Conservation (phyloP, 2,329 filamentous ascomycete genomes). For the Monascus ruber region DNA sequence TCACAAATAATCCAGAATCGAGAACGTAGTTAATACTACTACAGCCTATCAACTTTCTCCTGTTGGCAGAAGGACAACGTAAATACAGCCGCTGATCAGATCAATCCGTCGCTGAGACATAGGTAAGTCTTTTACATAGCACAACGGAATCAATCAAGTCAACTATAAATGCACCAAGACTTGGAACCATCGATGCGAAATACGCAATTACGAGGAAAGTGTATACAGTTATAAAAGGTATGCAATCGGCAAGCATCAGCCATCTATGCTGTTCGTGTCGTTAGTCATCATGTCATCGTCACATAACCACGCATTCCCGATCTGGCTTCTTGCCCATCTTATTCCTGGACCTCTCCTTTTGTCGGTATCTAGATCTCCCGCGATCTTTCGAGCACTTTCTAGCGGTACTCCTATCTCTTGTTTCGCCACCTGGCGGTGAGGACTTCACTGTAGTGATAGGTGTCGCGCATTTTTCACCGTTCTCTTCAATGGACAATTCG, state of each 20-base stretch:
- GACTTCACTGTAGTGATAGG: not conserved
- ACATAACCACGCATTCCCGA: slow-evolving; percentile 35
- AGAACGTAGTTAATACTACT: too few species aligned
- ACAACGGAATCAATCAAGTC: too few species aligned
- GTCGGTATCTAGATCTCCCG: slow-evolving; percentile 14
- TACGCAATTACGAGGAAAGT: too few species aligned
- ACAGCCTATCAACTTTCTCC: too few species aligned
- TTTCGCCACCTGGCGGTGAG: slow-evolving; percentile 6
- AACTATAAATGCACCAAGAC: too few species aligned
- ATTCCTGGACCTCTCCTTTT: slow-evolving; percentile 23
- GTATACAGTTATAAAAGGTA: too few species aligned
- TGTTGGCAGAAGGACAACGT: too few species aligned
- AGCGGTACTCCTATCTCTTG: slow-evolving; percentile 12
- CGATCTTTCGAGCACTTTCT: slow-evolving; percentile 11
- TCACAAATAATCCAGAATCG: too few species aligned
- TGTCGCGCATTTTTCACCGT: slow-evolving; percentile 13
- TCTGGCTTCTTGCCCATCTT: slow-evolving; percentile 27
- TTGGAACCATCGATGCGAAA: too few species aligned
- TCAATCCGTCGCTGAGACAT: too few species aligned
- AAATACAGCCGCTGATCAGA: too few species aligned
- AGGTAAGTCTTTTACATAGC: too few species aligned
- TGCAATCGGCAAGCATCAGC: not conserved
- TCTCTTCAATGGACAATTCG: slow-evolving; percentile 12
- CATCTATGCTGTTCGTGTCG: not conserved
- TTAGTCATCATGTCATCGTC: slow-evolving; percentile 3